Evolutionary conservation across 192 early-diverging fungal species (phyloP), one percentile per base, ranked within the genome.

Genomic region (Entrophospora sp.): DNA sequence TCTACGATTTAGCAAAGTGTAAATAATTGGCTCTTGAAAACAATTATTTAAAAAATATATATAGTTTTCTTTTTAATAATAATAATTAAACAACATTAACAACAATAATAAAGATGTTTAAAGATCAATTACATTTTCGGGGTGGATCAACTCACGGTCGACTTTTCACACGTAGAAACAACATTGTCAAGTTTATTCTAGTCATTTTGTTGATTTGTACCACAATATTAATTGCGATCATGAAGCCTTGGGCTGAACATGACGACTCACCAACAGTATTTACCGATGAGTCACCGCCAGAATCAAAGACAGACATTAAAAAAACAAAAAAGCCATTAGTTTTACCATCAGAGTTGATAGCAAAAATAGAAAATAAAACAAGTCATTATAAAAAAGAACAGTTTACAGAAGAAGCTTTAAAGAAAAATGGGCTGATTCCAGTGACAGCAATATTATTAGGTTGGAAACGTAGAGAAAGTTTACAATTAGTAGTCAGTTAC

Each of bases 381-480:
- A 61, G 60, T 43, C 8, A 22, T 28, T 61, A 20, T 61, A 61
- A 42, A 32, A 43, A 20, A 31, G 71, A 72, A 18, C 71, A 76
- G 34, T 76, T 76, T 49, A 68, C 66, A 27, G 71, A 73, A 20
- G 48, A 61, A 42, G 71, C 67, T 10, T 31, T 76, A 58, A 52
- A 53, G 8, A 76, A 68, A 32, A 53, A 71, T 14, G 64, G 68
- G 18, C 27, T 76, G 6, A 40, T 76, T 12, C 72, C 79, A 3
- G 69, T 80, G 4, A 80, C 81, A 13, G 81, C 79, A 27, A 70
- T 83, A 12, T n/a, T 83, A n/a, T 55, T 83, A 3, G 69, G 73
- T n/a, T 78, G 77, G 77, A 75, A 78, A 44, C 48, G 77, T 4
- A 40, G 40, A 3, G 71, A 73, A 31, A 61, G 71, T 36, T 56